Base-by-base conservation (phyloP, 164 flowering plant species). In the Akebia trifoliata region DNA sequence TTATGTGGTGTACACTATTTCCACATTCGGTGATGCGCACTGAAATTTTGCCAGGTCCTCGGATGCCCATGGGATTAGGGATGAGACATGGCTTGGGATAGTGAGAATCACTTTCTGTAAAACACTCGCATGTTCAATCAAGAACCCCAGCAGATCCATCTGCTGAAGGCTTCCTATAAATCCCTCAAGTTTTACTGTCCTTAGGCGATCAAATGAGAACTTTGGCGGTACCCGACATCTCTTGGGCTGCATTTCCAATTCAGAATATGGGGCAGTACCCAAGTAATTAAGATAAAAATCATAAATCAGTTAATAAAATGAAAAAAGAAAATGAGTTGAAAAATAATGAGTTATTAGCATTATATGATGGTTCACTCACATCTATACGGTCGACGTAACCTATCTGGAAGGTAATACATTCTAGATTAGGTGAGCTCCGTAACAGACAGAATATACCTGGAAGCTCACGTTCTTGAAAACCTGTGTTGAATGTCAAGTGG, bases 361-460 rank as follows among this genome's bases (percentile, higher is more conserved):
- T 21, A 6, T 2, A 22, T 4, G 12, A 15, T 4, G 6, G 21
- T 6, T 8, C 26, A 21, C 25, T 0, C 37, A 24, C 37, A 37
- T 46, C 49, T 29, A 34, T 42, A 35, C 2, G 1, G 3, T 18
- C 26, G 26, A 21, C 4, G 36, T 29, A 36, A 10, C 20, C 34
- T 2, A 20, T 22, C 6, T 17, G 22, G 38, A 61, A 30, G 24
- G 35, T 11, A 37, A 52, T 50, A 24, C 25, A 32, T 24, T 43
- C 38, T 7, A 61, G 43, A 52, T 61, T 40, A 8, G 58, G 51
- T 32, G 51, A 25, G 39, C 58, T 52, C 29, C 31, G 42, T 17
- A 61, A 1, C 25, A 61, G 43, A 38, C 35, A 43, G 10, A 61
- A 31, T 21, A 53, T 44, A 6, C 57, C 58, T 2, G 35, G n/a